Base-by-base conservation (phyloP, 768 basidiomycete species). In the Lactarius sanguifluus region DNA sequence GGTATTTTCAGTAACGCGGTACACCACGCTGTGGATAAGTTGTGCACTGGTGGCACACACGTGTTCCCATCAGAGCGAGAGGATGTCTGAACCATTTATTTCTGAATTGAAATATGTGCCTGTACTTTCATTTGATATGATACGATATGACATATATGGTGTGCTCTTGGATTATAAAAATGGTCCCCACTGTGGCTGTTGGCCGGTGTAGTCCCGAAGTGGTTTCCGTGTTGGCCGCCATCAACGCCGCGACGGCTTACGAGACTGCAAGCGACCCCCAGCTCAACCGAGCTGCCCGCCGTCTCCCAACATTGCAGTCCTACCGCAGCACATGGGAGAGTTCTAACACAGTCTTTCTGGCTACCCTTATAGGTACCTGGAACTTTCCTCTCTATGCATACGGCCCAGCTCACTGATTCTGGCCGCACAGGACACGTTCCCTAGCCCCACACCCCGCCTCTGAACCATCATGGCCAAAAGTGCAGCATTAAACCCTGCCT, bases 401-500 rank as follows among this genome's bases (percentile, higher is more conserved):
- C 50, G 12, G 16, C 50, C 56, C 45, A 40, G 58, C 66, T 67
- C 54, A 67, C 62, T 59, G 54, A 36, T 59, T 60, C 66, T 64
- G 25, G 57, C 54, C 52, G 43, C 34, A 55, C 62, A 67, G 66
- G 62, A 67, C 43, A 63, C 66, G 57, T 67, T 64, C 66, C 40
- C 54, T 45, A 59, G 25, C 62, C 62, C 32, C 32, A 67, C 58
- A 30, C 58, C 60, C 66, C 36, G 56, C 57, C 64, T 65, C 63
- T 61, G 61, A 61, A 64, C 62, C 61, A 64, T 63, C 61, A 90
- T 91, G 87, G 86, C 89, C 69, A 86, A 85, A 82, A 90, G 86
- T 72, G 87, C 85, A 73, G 82, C 89, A 66, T 80, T 92, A 72
- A 92, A 92, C 77, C 90, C 91, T 70, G 82, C 90, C 68, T 93